Percentiles rank a stretch among this genome's conserved stretches.
Conservation (phyloP, 2,329 filamentous ascomycete species). For the Monilinia polystroma region DNA sequence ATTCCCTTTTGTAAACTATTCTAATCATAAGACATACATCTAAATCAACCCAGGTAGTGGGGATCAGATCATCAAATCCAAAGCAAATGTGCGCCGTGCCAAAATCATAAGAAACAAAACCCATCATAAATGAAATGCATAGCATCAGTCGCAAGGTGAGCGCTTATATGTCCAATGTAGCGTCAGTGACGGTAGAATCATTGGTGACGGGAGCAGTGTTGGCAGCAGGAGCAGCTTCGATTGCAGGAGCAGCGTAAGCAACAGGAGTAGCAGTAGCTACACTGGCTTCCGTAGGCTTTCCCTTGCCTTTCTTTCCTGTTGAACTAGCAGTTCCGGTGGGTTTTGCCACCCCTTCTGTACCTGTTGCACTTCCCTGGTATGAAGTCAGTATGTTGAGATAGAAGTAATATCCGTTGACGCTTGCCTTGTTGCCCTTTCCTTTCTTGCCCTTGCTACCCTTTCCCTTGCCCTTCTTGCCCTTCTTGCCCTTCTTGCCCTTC, state of each 20-base stretch:
- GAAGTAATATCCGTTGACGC: background rate
- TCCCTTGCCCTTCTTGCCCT: no score
- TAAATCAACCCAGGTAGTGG: background rate
- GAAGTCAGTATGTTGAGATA: background rate
- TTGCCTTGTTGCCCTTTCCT: slow-evolving; percentile 9
- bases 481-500: slow-evolving; percentile 5
- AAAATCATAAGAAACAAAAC: background rate
- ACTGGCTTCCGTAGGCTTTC: background rate
- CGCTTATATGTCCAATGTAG: background rate
- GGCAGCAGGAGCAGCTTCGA: background rate
- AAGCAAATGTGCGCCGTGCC: background rate
- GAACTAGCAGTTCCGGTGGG: background rate
- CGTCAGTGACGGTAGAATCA: background rate
- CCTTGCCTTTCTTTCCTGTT: slow-evolving; percentile 27
- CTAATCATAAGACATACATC: background rate
- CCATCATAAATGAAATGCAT: background rate
- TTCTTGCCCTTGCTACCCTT: background rate
- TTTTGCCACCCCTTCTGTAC: background rate
- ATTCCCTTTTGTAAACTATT: background rate
- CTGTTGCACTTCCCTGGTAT: background rate
- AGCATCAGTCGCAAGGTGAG: background rate
- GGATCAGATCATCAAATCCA: background rate
- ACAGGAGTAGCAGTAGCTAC: no score
- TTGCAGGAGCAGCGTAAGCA: slow-evolving; percentile 7
- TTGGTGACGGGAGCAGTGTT: no score